Conservation (phyloP, 2,329 filamentous ascomycete genomes). For the Neofusicoccum sp. region DNA sequence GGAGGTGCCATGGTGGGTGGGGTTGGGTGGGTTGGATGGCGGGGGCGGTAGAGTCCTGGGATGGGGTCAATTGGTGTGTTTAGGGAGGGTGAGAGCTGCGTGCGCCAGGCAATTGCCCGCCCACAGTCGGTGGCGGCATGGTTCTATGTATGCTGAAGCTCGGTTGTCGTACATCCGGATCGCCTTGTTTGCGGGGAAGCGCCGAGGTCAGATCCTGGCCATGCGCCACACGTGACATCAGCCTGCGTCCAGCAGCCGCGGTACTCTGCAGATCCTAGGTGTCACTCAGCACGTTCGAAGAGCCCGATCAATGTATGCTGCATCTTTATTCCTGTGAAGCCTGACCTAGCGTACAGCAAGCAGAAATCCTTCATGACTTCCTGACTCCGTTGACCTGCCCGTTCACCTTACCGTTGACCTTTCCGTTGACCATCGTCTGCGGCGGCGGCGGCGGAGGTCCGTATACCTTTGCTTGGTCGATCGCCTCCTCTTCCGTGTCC, state of each 20-base stretch:
- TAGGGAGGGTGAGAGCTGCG: neutral
- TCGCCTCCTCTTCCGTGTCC: constrained; percentile 59
- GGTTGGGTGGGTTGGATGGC: neutral
- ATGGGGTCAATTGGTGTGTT: neutral
- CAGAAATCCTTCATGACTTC: constrained; percentile 17
- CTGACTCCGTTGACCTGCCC: constrained; percentile 42
- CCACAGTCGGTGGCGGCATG: neutral
- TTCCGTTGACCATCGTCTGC: constrained; percentile 33
- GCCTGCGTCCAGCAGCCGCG: neutral
- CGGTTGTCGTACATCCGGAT: constrained; percentile 9
- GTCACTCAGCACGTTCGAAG: neutral
- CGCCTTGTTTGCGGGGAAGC: constrained; percentile 13
- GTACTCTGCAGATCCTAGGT: neutral
- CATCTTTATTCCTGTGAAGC: constrained; percentile 8
- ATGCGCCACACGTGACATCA: constrained; percentile 10
- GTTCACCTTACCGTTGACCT: constrained; percentile 36
- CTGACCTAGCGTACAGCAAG: constrained; percentile 18
- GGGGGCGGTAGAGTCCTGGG: neutral
- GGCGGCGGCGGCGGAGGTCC: constrained; percentile 35
- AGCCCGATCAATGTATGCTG: neutral
- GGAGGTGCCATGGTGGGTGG: constrained; percentile 34
- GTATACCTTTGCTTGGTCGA: constrained; percentile 34
- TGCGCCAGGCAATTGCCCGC: neutral
- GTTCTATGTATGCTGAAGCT: neutral
- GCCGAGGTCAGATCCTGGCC: constrained; percentile 9